phyloP scores from a whole-genome alignment of 352 stramenopile species.

The Globisporangium cylindrosporum region DNA sequence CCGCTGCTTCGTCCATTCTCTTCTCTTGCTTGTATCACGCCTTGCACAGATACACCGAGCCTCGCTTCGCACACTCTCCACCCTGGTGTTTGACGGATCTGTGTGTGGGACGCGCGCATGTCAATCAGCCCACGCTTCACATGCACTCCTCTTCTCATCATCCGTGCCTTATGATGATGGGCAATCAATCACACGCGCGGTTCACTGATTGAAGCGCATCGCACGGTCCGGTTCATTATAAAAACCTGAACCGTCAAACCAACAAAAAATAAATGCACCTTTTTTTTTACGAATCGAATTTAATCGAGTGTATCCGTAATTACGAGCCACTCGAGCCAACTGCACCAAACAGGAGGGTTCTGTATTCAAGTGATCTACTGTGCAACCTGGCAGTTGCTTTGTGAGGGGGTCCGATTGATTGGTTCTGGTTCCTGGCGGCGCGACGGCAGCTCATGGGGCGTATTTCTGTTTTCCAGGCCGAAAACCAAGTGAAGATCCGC shows the following conservation, averaged over 20 bases:
- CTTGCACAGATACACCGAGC: neutral
- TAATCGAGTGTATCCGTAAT: neutral
- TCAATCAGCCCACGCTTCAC: neutral
- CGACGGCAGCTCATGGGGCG: neutral
- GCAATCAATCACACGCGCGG: neutral
- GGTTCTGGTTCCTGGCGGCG: constrained; percentile 3
- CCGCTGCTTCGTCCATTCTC: constrained; percentile 11
- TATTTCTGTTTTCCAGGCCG: constrained; percentile 54
- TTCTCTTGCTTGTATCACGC: neutral
- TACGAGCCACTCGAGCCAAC: neutral
- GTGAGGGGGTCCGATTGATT: constrained; percentile 9
- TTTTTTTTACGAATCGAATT: constrained; percentile 6
- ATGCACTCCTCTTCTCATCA: neutral
- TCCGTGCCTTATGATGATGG: neutral
- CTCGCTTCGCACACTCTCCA: neutral
- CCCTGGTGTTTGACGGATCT: neutral
- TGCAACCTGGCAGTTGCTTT: neutral
- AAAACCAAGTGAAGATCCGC: constrained; percentile 81
- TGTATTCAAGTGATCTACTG: neutral
- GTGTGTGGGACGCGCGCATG: neutral
- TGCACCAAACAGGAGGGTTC: neutral
- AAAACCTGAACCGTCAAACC: neutral
- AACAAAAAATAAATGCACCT: neutral
- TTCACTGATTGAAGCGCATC: neutral
- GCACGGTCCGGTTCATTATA: neutral